Percentiles rank a stretch among this genome's conserved stretches.
Evolutionary conservation across 495 filamentous ascomycete species (phyloP).

Genomic region (Penicillium longicatenatum): DNA sequence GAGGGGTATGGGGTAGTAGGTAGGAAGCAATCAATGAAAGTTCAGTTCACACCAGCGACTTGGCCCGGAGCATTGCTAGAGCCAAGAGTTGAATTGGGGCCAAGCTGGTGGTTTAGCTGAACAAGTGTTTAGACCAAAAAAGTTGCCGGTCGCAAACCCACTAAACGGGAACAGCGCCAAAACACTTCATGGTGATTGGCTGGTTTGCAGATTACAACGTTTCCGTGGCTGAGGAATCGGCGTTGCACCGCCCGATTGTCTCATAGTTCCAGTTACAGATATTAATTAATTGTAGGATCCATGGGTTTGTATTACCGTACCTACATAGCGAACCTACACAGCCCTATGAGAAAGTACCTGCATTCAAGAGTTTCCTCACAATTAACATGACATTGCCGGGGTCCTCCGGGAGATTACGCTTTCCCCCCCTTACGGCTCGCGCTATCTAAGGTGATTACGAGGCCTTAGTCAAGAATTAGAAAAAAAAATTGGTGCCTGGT

Average conservation of each 20-base stretch:
- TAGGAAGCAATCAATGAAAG: neutral
- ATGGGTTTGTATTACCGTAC: neutral
- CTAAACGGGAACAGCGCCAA: conserved; percentile 5
- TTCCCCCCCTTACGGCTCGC: neutral
- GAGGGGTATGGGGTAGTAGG: neutral
- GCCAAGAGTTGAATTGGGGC: conserved; percentile 9
- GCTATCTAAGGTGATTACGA: conserved; percentile 20
- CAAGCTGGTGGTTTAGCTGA: conserved; percentile 6
- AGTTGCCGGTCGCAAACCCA: conserved; percentile 20
- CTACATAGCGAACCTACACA: too few species aligned
- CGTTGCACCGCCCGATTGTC: conserved; percentile 5
- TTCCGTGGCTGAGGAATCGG: conserved; percentile 7
- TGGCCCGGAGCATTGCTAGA: neutral
- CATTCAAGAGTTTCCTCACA: neutral
- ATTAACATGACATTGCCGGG: neutral
- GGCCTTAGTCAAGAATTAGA: conserved; percentile 8
- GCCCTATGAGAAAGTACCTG: too few species aligned
- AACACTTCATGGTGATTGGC: conserved; percentile 13
- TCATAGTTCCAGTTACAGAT: neutral
- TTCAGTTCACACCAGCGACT: neutral
- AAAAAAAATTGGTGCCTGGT: conserved; percentile 25
- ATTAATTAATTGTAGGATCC: neutral
- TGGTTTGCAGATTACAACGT: neutral
- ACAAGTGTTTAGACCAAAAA: conserved; percentile 11
- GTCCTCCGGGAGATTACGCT: conserved; percentile 5